A percentile compares a stretch with the other conserved stretches of the same genome.
These are phyloP conservation scores for Trypanosoma avium DNA, from an alignment of 208 protist genomes.

Conservation along the genomic window DNA sequence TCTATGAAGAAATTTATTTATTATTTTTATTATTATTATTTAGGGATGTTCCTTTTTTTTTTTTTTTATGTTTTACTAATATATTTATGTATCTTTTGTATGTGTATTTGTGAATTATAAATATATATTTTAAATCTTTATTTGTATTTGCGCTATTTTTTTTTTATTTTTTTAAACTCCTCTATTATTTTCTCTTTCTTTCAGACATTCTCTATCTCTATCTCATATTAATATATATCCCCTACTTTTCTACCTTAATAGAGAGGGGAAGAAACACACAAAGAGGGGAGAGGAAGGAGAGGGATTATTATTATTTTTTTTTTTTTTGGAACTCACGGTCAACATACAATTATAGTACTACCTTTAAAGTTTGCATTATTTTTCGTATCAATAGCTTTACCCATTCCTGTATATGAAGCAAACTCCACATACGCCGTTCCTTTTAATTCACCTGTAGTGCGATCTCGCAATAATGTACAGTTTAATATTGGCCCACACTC, in stretches of 20 bases:
- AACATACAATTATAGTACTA: conserved; percentile 88
- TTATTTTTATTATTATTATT: conserved; percentile 9
- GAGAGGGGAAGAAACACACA: conserved; percentile 1
- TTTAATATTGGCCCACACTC: conserved; percentile 82
- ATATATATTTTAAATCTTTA: no score
- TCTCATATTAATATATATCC: no score
- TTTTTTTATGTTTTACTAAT: conserved; percentile 28
- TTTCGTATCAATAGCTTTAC: conserved; percentile 81
- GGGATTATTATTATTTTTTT: neutral
- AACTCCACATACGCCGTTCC: conserved; percentile 90
- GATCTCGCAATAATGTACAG: conserved; percentile 81
- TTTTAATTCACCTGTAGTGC: conserved; percentile 74
- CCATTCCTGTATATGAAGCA: conserved; percentile 71
- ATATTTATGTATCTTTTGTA: conserved; percentile 5
- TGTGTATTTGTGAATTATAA: no score
- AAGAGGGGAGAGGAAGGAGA: conserved; percentile 1
- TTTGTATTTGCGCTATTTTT: no score
- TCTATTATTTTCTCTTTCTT: neutral
- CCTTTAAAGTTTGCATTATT: conserved; percentile 87
- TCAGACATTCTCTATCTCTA: no score
- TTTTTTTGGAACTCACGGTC: conserved; percentile 27
- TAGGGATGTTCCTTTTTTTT: conserved; percentile 35
- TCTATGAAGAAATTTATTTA: conserved; percentile 20
- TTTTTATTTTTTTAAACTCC: neutral
- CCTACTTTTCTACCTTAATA: neutral